Evolutionary conservation across 169 alveolate genomes (phyloP), one percentile per base, ranked within the genome.

Genomic region (Cryptosporidium bovis): DNA sequence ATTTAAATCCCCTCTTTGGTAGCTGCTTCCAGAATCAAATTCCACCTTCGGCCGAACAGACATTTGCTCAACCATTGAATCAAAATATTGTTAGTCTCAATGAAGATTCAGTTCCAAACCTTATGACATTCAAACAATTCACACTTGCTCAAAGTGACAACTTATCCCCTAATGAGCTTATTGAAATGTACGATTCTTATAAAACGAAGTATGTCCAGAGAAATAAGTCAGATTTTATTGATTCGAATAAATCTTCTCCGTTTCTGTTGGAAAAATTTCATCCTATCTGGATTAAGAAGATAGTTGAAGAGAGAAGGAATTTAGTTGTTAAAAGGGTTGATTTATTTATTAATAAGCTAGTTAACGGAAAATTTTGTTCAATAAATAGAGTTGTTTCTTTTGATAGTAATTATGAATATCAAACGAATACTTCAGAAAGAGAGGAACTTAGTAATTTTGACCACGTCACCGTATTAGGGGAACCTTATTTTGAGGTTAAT

Each of bases 91-190:
- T 2, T 51, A 48, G 56, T 1, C 18, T n/a, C 29, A 69, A 18
- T 36, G 77, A 60, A 24, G 15, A 36, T 44, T 33, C 51, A 15
- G 12, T 51, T 15, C 24, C 24, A 46, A 51, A 51, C 33, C 56
- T 62, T 6, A 77, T 77, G 87, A 77, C 87, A 12, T 77, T 77
- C 20, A 77, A 77, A 24, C 87, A 77, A 18, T 77, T 77, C 36
- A 60, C 71, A n/a, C 18, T 77, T 24, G 46, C 53, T 33, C 87
- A 77, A 44, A 62, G 51, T 51, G 87, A 77, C n/a, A 40, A 44
- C 40, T 31, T 77, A 33, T 51, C 87, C 46, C 87, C 87, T 12
- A 60, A 24, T 20, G 87, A 77, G 64, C 87, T 77, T 46, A 16
- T 77, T 34, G 87, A 60, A 24, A 77, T 77, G 87, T 77, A 77